These are phyloP conservation scores for Hygrocybe punicea DNA, from an alignment of 768 basidiomycete species.

Conservation along the genomic window DNA sequence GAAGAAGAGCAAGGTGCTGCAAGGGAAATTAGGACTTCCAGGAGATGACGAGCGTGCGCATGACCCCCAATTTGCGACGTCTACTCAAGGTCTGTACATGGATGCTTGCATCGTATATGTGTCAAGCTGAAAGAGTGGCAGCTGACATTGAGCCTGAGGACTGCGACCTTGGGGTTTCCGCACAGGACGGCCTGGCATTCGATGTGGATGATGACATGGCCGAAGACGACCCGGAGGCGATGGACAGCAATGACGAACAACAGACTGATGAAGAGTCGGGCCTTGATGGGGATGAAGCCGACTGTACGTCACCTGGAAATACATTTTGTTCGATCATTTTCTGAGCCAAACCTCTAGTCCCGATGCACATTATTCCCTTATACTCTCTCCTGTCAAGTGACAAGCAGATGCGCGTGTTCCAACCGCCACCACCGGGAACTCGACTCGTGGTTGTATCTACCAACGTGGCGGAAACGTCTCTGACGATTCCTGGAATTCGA, in stretches of 20 bases:
- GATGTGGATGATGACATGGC: slow-evolving; percentile 63
- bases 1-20: slow-evolving; percentile 29
- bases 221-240: slow-evolving; percentile 68
- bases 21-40: slow-evolving; percentile 22
- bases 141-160: slow-evolving; percentile 82
- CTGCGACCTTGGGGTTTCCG: slow-evolving; percentile 57
- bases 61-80: slow-evolving; percentile 9
- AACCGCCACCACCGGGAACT: slow-evolving; percentile 70
- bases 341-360: slow-evolving; percentile 45
- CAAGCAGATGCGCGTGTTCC: slow-evolving; percentile 92
- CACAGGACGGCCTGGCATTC: slow-evolving; percentile 52
- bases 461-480: slow-evolving; percentile 94
- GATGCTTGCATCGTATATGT: neutral
- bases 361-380: slow-evolving; percentile 91
- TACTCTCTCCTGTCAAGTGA: slow-evolving; percentile 92
- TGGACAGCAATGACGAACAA: slow-evolving; percentile 72
- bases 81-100: slow-evolving; percentile 46
- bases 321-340: slow-evolving; percentile 10
- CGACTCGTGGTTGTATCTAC: slow-evolving; percentile 94
- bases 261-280: slow-evolving; percentile 53
- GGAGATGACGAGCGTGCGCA: slow-evolving; percentile 10
- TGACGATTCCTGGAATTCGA: slow-evolving; percentile 94
- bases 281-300: slow-evolving; percentile 60
- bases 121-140: slow-evolving; percentile 19
- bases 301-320: slow-evolving; percentile 48